Conservation (phyloP, 352 stramenopile genomes). For the Pythium oligandrum region DNA sequence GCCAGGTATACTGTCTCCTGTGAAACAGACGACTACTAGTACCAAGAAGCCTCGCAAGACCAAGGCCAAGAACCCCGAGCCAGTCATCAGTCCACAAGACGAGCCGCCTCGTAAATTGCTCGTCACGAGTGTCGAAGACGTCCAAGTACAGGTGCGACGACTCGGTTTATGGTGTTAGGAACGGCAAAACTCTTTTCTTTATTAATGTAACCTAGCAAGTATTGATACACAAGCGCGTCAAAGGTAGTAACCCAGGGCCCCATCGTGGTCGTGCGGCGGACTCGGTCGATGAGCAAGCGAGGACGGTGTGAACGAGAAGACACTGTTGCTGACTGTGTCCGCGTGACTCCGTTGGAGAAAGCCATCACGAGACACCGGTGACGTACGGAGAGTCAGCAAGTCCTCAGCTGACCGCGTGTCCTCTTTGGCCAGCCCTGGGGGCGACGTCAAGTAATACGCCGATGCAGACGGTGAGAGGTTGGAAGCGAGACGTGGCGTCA, state of each 20-base stretch:
- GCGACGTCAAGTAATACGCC: not conserved
- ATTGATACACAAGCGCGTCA: too few relatives aligned
- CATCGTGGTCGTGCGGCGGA: too few relatives aligned
- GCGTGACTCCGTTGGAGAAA: not conserved
- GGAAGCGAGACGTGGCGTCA: too few relatives aligned
- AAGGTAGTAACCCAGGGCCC: too few relatives aligned
- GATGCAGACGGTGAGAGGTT: not conserved
- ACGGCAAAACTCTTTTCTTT: too few relatives aligned
- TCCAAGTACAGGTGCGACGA: conserved; percentile 1
- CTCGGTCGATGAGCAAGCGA: too few relatives aligned
- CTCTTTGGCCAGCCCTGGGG: conserved; percentile 2
- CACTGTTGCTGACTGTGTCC: not conserved
- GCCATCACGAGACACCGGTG: conserved; percentile 6
- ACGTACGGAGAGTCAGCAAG: conserved; percentile 18
- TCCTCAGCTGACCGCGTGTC: conserved; percentile 17
- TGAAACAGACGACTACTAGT: too few relatives aligned
- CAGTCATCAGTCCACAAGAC: too few relatives aligned
- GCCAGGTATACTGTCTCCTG: not conserved
- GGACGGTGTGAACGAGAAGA: conserved; percentile 2
- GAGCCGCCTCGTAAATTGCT: not conserved
- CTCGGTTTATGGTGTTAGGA: too few relatives aligned
- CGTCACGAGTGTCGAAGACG: conserved; percentile 16
- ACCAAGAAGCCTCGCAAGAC: too few relatives aligned
- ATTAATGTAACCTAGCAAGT: too few relatives aligned
- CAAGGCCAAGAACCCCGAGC: too few relatives aligned